Conservation (phyloP, 177 flowering plant genomes). For the Vitis hybrid region DNA sequence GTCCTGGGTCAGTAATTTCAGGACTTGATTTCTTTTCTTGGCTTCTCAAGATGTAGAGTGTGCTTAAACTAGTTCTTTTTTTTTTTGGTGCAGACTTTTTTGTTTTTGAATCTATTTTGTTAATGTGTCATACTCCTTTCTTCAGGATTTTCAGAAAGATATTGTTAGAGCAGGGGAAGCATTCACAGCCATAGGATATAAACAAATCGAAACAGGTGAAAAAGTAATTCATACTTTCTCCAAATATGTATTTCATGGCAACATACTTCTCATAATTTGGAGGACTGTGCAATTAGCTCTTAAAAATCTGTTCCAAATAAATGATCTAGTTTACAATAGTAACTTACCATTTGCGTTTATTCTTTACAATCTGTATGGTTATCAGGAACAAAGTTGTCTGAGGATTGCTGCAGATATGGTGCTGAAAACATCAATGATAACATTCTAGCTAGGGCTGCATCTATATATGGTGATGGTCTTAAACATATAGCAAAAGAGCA, state of each 20-base stretch:
- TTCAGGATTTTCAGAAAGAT: constrained; percentile 91
- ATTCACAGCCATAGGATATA: constrained; percentile 65
- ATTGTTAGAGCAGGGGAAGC: constrained; percentile 77
- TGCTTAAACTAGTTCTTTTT: background rate
- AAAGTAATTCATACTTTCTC: background rate
- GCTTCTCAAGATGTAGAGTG: background rate
- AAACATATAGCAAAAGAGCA: constrained; percentile 88
- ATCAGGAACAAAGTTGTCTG: constrained; percentile 84
- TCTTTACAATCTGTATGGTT: constrained; percentile 15
- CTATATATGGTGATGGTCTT: constrained; percentile 81
- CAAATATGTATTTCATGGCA: background rate
- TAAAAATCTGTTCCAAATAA: background rate
- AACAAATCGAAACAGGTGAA: constrained; percentile 80
- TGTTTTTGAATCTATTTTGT: background rate
- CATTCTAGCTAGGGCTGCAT: constrained; percentile 80
- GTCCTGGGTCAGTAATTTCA: background rate
- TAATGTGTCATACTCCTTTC: background rate
- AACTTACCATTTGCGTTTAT: no score
- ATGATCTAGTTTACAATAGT: background rate
- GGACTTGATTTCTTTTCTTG: background rate
- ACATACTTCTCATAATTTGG: background rate
- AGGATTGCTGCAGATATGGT: constrained; percentile 87
- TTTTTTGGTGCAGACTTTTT: background rate
- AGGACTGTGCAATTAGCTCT: background rate
- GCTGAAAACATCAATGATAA: constrained; percentile 63